These are phyloP conservation scores for Syzygium grande DNA, from an alignment of 345 rosid species.

Conservation along the genomic window DNA sequence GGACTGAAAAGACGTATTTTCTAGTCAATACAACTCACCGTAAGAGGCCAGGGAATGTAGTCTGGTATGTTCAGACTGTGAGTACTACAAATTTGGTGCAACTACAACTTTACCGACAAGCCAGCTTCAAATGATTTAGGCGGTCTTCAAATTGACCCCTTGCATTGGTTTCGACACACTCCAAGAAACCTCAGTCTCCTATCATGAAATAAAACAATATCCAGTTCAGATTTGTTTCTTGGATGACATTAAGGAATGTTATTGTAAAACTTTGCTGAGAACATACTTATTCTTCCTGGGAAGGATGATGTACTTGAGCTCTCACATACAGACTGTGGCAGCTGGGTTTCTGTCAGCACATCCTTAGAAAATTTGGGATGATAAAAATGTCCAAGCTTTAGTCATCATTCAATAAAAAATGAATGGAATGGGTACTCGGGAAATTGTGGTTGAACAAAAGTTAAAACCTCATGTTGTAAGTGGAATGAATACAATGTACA, in stretches of 20 bases:
- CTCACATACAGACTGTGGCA: slow-evolving; percentile 17
- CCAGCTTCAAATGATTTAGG: background rate
- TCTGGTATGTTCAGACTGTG: background rate
- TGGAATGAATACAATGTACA: background rate
- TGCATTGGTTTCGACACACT: background rate
- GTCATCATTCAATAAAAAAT: background rate
- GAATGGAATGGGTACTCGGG: background rate
- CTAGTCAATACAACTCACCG: background rate
- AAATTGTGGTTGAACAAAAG: background rate
- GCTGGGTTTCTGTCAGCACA: slow-evolving; percentile 17
- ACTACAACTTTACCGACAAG: background rate
- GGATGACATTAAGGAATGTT: background rate
- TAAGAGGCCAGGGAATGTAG: background rate
- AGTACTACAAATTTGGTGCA: background rate
- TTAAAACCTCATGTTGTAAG: background rate
- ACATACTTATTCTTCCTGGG: slow-evolving; percentile 9
- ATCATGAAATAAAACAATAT: background rate
- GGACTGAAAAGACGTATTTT: background rate
- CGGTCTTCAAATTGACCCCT: background rate
- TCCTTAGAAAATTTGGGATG: slow-evolving; percentile 23
- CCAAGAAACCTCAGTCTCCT: background rate
- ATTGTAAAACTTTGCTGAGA: background rate
- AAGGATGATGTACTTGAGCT: slow-evolving; percentile 26
- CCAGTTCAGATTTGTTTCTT: background rate
- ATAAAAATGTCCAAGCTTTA: background rate